phyloP scores from a whole-genome alignment of 106 monocot genomes.

The Dendrobium nobile region DNA sequence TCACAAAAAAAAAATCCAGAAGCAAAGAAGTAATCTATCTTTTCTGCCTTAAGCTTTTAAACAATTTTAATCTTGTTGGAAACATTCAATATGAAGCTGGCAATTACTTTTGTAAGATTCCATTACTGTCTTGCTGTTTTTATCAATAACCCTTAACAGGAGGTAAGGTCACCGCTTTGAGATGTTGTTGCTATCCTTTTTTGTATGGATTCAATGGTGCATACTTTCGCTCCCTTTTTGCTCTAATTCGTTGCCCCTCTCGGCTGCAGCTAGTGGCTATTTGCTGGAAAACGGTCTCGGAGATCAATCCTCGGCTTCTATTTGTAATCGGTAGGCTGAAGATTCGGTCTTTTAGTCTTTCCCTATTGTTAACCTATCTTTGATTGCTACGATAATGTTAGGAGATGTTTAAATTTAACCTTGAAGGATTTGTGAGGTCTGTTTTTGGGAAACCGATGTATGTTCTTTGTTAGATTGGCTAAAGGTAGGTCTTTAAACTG shows the following conservation, averaged over 20 bases:
- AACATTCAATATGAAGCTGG: no score
- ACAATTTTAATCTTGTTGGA: no score
- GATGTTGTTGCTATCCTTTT: no score
- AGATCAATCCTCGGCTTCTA: not conserved
- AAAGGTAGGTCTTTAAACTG: not conserved
- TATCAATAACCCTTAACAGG: no score
- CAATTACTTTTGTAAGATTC: no score
- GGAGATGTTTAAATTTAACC: not conserved
- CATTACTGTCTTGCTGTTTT: no score
- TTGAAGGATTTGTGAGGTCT: not conserved
- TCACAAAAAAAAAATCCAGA: no score
- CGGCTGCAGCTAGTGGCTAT: not conserved
- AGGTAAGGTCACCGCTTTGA: no score
- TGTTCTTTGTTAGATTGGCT: not conserved
- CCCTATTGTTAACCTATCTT: not conserved
- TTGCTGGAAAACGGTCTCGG: not conserved
- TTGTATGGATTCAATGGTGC: no score
- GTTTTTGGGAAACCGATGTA: not conserved
- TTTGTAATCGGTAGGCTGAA: not conserved
- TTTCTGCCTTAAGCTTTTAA: no score
- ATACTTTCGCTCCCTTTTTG: not conserved
- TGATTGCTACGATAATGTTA: not conserved
- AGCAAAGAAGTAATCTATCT: no score
- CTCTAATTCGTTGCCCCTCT: not conserved
- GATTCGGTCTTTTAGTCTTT: not conserved